Evolutionary conservation across 1,284 basidiomycete species (phyloP).

Genomic region (Takashimella koratensis): DNA sequence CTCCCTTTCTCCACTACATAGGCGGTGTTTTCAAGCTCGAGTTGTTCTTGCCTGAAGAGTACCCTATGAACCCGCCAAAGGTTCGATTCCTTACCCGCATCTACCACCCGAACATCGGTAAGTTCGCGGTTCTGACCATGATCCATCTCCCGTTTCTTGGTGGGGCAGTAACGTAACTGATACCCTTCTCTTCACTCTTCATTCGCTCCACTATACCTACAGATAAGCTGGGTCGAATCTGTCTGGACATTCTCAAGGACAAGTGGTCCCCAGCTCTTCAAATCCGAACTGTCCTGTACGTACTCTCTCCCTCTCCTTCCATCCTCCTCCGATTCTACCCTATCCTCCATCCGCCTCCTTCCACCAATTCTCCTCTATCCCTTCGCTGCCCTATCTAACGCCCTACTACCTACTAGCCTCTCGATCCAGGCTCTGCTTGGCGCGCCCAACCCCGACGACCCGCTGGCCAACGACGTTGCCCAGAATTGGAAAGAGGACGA

Average conservation of each 20-base stretch:
- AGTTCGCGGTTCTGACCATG: slow-evolving; percentile 16
- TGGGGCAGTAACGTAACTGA: neutral
- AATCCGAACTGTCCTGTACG: slow-evolving; percentile 84
- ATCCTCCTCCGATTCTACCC: neutral
- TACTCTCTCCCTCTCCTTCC: neutral
- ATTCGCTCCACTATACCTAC: neutral
- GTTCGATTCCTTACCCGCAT: slow-evolving; percentile 99
- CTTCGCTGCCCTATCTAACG: neutral
- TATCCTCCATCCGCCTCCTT: neutral
- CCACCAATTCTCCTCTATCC: neutral
- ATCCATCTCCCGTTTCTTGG: neutral
- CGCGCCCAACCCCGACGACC: slow-evolving; percentile 97
- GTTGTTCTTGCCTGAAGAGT: slow-evolving; percentile 96
- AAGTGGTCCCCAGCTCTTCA: slow-evolving; percentile 99
- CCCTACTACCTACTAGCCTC: slow-evolving; percentile 53
- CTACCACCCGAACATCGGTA: slow-evolving; percentile 99
- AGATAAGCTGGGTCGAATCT: slow-evolving; percentile 98
- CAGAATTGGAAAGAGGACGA: slow-evolving; percentile 99
- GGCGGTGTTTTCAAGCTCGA: slow-evolving; percentile 93
- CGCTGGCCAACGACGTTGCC: slow-evolving; percentile 84
- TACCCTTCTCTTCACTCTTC: neutral
- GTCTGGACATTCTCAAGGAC: slow-evolving; percentile 97
- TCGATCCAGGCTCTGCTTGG: slow-evolving; percentile 94
- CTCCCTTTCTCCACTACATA: slow-evolving; percentile 37
- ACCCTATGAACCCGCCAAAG: slow-evolving; percentile 98